These are phyloP conservation scores for Avena eriantha DNA, from an alignment of 176 grass and related monocot species.

Conservation along the genomic window DNA sequence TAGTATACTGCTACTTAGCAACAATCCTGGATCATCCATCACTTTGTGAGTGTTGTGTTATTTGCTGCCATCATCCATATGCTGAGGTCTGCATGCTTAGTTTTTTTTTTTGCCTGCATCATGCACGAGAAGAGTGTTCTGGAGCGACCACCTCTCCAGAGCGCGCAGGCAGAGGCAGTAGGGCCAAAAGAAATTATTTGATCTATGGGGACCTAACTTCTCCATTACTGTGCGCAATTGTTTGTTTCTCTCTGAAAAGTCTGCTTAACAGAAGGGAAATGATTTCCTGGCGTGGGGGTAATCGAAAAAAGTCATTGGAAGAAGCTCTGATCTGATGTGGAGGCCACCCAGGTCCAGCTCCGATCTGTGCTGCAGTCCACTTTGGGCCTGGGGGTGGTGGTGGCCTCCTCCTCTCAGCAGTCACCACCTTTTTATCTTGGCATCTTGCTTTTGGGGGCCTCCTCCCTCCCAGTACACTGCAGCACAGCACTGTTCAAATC, in stretches of 20 bases:
- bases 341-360: constrained; percentile 50
- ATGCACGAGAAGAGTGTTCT: neutral
- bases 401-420: constrained; percentile 36
- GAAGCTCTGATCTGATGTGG: constrained; percentile 53
- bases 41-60: constrained; percentile 7
- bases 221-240: constrained; percentile 47
- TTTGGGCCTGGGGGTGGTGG: constrained; percentile 36
- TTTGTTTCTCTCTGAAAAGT: neutral
- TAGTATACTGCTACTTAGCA: neutral
- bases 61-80: constrained; percentile 35
- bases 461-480: constrained; percentile 22
- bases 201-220: constrained; percentile 51
- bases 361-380: constrained; percentile 55
- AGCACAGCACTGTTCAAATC: constrained; percentile 27
- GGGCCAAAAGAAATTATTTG: constrained; percentile 13
- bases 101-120: constrained; percentile 19
- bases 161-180: neutral
- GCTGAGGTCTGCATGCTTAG: neutral
- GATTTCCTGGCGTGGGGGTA: constrained; percentile 12
- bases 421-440: constrained; percentile 51
- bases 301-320: constrained; percentile 44
- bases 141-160: constrained; percentile 40
- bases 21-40: constrained; percentile 14
- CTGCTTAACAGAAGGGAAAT: constrained; percentile 5
- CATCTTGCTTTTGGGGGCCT: constrained; percentile 58